Evolutionary conservation across 768 basidiomycete species (phyloP).

Genomic region (Kwoniella dejecticola): DNA sequence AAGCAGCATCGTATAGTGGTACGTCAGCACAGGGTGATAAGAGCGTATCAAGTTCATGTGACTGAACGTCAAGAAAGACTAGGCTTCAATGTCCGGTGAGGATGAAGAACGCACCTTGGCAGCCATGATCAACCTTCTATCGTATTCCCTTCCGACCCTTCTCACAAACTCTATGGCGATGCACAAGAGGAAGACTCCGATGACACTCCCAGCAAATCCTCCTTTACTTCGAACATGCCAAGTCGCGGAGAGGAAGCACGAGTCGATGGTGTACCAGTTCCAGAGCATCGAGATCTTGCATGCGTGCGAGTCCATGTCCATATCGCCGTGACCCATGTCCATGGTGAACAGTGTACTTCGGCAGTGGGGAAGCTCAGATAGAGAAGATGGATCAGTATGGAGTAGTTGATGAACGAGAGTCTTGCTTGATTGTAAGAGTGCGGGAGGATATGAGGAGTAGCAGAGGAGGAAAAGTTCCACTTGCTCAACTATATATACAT

Average conservation of each 20-base stretch:
- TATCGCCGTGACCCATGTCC: conserved; percentile 22
- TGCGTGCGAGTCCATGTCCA: conserved; percentile 17
- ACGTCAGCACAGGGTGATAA: too few species aligned
- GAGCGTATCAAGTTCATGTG: too few species aligned
- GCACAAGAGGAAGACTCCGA: conserved; percentile 55
- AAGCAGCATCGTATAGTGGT: too few species aligned
- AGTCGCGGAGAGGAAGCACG: conserved; percentile 53
- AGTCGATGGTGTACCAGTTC: conserved; percentile 55
- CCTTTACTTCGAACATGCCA: conserved; percentile 51
- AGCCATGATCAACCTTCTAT: conserved; percentile 40
- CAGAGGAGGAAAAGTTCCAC: too few species aligned
- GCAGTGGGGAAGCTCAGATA: neutral
- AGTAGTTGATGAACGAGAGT: neutral
- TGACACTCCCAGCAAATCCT: conserved; percentile 51
- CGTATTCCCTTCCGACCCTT: conserved; percentile 53
- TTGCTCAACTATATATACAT: too few species aligned
- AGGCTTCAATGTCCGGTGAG: too few species aligned
- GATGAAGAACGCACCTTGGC: conserved; percentile 23
- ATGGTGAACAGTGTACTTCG: neutral
- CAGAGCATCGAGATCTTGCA: conserved; percentile 51
- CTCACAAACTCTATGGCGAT: conserved; percentile 54
- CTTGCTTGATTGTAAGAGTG: too few species aligned
- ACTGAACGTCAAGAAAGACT: too few species aligned
- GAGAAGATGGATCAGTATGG: neutral
- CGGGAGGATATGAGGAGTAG: too few species aligned